A percentile compares a stretch with the other conserved stretches of the same genome.
Evolutionary conservation across 805 yeast genomes (phyloP).

Genomic region (Wickerhamiella nectarea): DNA sequence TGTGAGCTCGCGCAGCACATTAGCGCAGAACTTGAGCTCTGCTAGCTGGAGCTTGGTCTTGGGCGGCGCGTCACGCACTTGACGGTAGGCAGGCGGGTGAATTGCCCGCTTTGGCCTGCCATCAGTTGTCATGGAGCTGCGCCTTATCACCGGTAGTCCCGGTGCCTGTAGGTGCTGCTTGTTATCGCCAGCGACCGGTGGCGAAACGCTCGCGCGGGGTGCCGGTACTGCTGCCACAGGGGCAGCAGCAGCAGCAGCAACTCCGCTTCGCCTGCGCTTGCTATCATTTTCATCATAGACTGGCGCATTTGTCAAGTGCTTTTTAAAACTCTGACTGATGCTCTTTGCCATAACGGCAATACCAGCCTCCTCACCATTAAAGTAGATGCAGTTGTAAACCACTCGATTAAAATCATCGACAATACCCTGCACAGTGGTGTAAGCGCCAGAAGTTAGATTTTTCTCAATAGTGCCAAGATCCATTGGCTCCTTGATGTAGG

Average conservation of each 20-base stretch:
- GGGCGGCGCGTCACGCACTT: conserved; percentile 70
- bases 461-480: conserved; percentile 82
- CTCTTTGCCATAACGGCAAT: conserved; percentile 87
- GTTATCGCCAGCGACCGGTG: conserved; percentile 8
- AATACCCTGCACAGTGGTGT: conserved; percentile 54
- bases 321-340: conserved; percentile 82
- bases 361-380: conserved; percentile 72
- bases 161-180: conserved; percentile 9
- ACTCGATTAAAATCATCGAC: conserved; percentile 70
- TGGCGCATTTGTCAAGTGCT: conserved; percentile 87
- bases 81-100: conserved; percentile 92
- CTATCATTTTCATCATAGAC: conserved; percentile 31
- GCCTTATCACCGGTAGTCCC: conserved; percentile 52
- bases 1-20: conserved; percentile 64
- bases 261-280: conserved; percentile 10
- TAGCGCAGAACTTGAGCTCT: conserved; percentile 75
- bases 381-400: conserved; percentile 67
- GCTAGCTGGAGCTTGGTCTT: conserved; percentile 73
- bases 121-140: conserved; percentile 50
- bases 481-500: conserved; percentile 78
- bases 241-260: conserved; percentile 24
- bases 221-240: conserved; percentile 10
- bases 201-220: conserved; percentile 3
- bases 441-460: conserved; percentile 57
- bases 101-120: conserved; percentile 92